A percentile compares a stretch with the other conserved stretches of the same genome.
These are phyloP conservation scores for Pseudonitzschia multiseries DNA, from an alignment of 108 stramenopile genomes.

Conservation along the genomic window DNA sequence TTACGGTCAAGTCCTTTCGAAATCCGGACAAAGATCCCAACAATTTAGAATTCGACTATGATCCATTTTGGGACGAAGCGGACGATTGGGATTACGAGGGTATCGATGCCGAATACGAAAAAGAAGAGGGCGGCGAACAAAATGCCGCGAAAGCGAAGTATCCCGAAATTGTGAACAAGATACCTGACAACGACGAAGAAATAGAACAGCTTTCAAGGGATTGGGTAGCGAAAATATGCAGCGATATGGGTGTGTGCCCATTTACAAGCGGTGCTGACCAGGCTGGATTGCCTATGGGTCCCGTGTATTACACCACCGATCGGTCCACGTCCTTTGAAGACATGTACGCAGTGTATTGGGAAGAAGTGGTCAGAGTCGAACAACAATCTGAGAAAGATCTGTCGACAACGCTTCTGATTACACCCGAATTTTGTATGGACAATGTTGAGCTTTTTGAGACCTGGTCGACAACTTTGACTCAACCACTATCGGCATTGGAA, in stretches of 20 bases:
- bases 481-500: conserved; percentile 76
- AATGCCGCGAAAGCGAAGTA: conserved; percentile 12
- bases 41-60: conserved; percentile 70
- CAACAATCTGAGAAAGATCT: conserved; percentile 60
- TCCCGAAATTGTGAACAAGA: conserved; percentile 59
- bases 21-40: conserved; percentile 53
- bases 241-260: conserved; percentile 94
- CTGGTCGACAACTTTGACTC: conserved; percentile 86
- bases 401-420: conserved; percentile 84
- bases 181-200: conserved; percentile 68
- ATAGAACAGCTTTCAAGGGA: conserved; percentile 58
- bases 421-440: conserved; percentile 85
- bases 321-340: conserved; percentile 77
- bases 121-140: conserved; percentile 18
- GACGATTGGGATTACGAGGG: conserved; percentile 76
- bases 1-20: conserved; percentile 72
- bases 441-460: conserved; percentile 91
- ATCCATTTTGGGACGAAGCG: conserved; percentile 83
- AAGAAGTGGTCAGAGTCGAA: conserved; percentile 82
- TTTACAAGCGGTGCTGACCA: conserved; percentile 79
- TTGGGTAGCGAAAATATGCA: conserved; percentile 85
- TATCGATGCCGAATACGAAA: conserved; percentile 57
- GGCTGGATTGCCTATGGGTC: conserved; percentile 90
- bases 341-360: conserved; percentile 90
- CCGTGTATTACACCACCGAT: conserved; percentile 83